Percentiles rank a stretch among this genome's conserved stretches.
phyloP scores from a whole-genome alignment of 1,284 basidiomycete genomes.

The Dichomitus squalens region DNA sequence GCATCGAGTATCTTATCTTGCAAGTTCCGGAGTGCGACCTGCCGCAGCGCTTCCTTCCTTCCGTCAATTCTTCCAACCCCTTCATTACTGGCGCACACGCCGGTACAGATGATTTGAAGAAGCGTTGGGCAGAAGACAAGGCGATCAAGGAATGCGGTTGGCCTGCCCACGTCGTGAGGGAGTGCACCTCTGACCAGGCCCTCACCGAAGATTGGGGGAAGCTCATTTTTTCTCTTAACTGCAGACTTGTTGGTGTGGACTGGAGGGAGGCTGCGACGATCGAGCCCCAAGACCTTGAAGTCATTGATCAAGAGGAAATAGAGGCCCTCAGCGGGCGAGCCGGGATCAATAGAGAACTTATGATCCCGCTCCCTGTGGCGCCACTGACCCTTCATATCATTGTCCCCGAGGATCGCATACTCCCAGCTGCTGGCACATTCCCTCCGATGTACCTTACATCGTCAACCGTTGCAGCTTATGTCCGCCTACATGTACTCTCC shows the following conservation, averaged over 20 bases:
- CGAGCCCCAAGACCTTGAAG: constrained; percentile 31
- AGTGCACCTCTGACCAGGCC: constrained; percentile 44
- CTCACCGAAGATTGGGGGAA: constrained; percentile 50
- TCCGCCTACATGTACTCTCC: constrained; percentile 83
- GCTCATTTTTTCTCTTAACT: constrained; percentile 53
- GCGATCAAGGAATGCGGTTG: constrained; percentile 86
- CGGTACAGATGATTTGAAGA: constrained; percentile 66
- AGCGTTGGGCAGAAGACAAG: constrained; percentile 83
- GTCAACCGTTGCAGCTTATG: constrained; percentile 73
- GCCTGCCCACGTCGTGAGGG: constrained; percentile 72
- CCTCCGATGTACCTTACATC: constrained; percentile 83
- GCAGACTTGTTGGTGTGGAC: constrained; percentile 48
- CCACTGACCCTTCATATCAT: constrained; percentile 73
- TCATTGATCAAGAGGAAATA: constrained; percentile 58
- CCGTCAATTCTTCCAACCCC: constrained; percentile 66
- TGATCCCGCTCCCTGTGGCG: constrained; percentile 63
- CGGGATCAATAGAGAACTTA: constrained; percentile 49
- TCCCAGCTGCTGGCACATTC: constrained; percentile 56
- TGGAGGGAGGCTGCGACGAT: constrained; percentile 25
- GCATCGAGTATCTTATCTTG: constrained; percentile 76
- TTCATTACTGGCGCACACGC: constrained; percentile 67
- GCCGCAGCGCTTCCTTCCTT: constrained; percentile 63
- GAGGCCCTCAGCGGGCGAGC: constrained; percentile 67
- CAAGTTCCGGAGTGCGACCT: constrained; percentile 81
- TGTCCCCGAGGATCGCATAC: constrained; percentile 47